Base-by-base conservation (phyloP, 116 monocot species). In the Zostera marina region DNA sequence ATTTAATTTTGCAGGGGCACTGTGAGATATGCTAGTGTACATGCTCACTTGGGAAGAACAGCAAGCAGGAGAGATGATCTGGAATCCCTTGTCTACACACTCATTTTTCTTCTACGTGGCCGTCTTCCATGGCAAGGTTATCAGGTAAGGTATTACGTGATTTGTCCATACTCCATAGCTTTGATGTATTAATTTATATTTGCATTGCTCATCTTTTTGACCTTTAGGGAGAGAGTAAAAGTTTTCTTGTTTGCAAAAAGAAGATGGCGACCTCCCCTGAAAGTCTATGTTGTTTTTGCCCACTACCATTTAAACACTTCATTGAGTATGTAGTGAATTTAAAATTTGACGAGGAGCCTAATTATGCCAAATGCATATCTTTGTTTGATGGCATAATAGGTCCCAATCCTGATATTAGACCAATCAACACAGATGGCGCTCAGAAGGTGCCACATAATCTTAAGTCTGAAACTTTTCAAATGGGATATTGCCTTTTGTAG, bases 91-190 rank as follows among this genome's bases (percentile, higher is more conserved):
- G 94, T 89, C 14, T 96, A 96, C 66, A 96, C 96, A 20, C 78
- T 96, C 45, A 56, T 96, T 15, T 96, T 96, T 69, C 89, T 96
- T 62, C 77, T 96, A 16, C 84, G 96, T 59, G 96, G 96, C 19
- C 82, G 96, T 38, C 74, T 96, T 61, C 96, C 96, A 56, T 96
- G 96, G 96, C 96, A 96, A 74, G 96, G 96, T 24, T 96, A 78
- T 54, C 96, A 96, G 89, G 96, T 96, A 68, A 26, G 43, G 9
- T 23, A 42, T 58, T 1, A 7, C 9, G 17, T 11, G 32, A 2
- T 3, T 22, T 22, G 13, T 44, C n/a, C 17, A 14, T 14, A 1
- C 15, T n/a, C 63, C 21, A n/a, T 3, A 22, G 22, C 8, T 47
- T 53, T 21, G 9, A 16, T 16, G 2, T 3, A 9, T 47, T 46